phyloP scores from a whole-genome alignment of 306 rosid genomes.

The Calophaca sinica region DNA sequence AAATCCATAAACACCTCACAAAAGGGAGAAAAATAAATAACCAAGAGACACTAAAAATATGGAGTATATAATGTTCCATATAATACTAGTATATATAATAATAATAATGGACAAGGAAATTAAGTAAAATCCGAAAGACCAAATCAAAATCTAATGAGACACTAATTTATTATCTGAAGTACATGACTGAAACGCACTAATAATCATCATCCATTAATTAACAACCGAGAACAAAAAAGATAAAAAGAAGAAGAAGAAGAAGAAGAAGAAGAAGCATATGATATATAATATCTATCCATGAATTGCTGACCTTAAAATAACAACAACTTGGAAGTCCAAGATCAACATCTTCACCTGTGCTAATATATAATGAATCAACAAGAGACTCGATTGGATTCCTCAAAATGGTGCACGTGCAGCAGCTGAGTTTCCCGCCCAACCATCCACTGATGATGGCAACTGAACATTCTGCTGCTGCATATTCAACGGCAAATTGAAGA shows the following conservation, averaged over 20 bases:
- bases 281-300: conserved; percentile 41
- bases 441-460: conserved; percentile 60
- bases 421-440: conserved; percentile 63
- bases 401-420: conserved; percentile 56
- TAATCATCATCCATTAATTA: conserved; percentile 38
- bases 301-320: conserved; percentile 63
- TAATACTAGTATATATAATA: conserved; percentile 25
- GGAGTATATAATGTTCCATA: neutral
- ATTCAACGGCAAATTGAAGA: conserved; percentile 87
- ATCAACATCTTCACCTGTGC: neutral
- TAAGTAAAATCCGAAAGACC: conserved; percentile 31
- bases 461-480: conserved; percentile 91
- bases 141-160: conserved; percentile 48
- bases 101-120: conserved; percentile 37
- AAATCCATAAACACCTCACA: conserved; percentile 48
- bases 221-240: conserved; percentile 24
- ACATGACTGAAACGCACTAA: conserved; percentile 33
- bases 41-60: neutral
- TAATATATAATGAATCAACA: neutral
- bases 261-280: conserved; percentile 23
- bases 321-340: neutral
- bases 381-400: neutral
- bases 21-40: neutral
- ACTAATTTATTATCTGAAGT: conserved; percentile 28
- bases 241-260: neutral